phyloP scores from a whole-genome alignment of 2,329 filamentous ascomycete genomes.

The Venturia asperata region DNA sequence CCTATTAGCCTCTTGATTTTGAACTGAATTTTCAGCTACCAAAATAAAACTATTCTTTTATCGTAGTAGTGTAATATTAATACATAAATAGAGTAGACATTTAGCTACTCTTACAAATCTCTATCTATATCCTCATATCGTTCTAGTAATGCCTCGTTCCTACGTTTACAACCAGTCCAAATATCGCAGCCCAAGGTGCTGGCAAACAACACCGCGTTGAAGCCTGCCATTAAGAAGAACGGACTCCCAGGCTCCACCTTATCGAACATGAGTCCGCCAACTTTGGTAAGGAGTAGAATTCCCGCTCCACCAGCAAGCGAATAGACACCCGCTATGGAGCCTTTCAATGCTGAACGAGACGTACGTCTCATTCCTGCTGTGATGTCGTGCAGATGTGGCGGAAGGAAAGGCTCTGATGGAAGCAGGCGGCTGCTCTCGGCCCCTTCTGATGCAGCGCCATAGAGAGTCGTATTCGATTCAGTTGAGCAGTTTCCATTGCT shows the following conservation, averaged over 20 bases:
- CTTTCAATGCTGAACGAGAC: constrained; percentile 57
- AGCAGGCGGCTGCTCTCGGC: constrained; percentile 14
- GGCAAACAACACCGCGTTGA: constrained; percentile 61
- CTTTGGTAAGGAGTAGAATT: constrained; percentile 84
- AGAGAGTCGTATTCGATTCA: neutral
- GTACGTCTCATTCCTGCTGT: neutral
- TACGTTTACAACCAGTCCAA: neutral
- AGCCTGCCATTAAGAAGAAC: constrained; percentile 89
- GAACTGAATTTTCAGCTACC: no score
- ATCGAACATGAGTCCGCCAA: constrained; percentile 84
- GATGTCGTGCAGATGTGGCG: constrained; percentile 13
- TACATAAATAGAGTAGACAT: no score
- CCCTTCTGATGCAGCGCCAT: constrained; percentile 11
- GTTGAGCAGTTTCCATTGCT: neutral
- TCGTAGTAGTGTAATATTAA: no score
- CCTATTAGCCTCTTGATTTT: no score
- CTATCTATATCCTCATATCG: neutral
- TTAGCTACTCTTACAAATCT: neutral
- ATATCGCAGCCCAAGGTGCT: constrained; percentile 12
- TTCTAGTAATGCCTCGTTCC: neutral
- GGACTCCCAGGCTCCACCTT: constrained; percentile 64
- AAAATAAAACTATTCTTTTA: no score
- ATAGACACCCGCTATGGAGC: constrained; percentile 90
- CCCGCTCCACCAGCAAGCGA: constrained; percentile 83
- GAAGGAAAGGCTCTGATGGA: constrained; percentile 6